phyloP scores from a whole-genome alignment of 2,329 filamentous ascomycete genomes.

The Claviceps digitariae region DNA sequence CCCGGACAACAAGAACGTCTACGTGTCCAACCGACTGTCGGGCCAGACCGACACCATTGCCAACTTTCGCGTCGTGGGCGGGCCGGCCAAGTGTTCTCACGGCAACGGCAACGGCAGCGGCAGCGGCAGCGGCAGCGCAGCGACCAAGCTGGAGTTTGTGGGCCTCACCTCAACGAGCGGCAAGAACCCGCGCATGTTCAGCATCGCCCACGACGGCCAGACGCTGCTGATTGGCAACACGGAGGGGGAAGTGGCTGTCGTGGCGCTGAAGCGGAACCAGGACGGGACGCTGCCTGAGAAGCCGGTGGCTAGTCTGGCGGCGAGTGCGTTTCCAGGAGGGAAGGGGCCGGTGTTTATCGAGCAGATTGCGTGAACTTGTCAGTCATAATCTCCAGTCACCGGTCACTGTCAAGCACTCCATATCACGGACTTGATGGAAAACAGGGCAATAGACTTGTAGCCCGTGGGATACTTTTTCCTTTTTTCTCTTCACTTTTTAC shows the following conservation, averaged over 20 bases:
- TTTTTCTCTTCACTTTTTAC: too few species aligned
- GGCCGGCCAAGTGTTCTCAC: neutral
- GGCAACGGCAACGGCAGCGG: neutral
- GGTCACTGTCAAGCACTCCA: too few species aligned
- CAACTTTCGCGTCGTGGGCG: slow-evolving; percentile 25
- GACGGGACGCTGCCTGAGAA: slow-evolving; percentile 17
- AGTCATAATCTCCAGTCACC: too few species aligned
- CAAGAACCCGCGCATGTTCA: slow-evolving; percentile 33
- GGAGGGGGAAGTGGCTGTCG: slow-evolving; percentile 25
- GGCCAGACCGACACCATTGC: slow-evolving; percentile 33
- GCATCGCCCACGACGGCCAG: slow-evolving; percentile 20
- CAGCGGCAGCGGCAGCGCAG: neutral
- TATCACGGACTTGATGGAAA: too few species aligned
- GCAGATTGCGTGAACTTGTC: slow-evolving; percentile 11
- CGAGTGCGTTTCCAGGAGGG: slow-evolving; percentile 10
- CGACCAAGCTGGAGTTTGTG: slow-evolving; percentile 17
- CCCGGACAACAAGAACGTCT: slow-evolving; percentile 29
- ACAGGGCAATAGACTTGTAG: too few species aligned
- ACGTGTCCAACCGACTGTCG: slow-evolving; percentile 37
- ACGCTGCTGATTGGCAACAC: slow-evolving; percentile 35
- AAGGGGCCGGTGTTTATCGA: slow-evolving; percentile 19
- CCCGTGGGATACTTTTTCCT: too few species aligned
- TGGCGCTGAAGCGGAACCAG: slow-evolving; percentile 19
- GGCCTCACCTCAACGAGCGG: slow-evolving; percentile 23
- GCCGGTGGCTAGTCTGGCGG: slow-evolving; percentile 14